Evolutionary conservation across 768 basidiomycete genomes (phyloP), one percentile per base, ranked within the genome.

Genomic region (Scleroderma citrinum): DNA sequence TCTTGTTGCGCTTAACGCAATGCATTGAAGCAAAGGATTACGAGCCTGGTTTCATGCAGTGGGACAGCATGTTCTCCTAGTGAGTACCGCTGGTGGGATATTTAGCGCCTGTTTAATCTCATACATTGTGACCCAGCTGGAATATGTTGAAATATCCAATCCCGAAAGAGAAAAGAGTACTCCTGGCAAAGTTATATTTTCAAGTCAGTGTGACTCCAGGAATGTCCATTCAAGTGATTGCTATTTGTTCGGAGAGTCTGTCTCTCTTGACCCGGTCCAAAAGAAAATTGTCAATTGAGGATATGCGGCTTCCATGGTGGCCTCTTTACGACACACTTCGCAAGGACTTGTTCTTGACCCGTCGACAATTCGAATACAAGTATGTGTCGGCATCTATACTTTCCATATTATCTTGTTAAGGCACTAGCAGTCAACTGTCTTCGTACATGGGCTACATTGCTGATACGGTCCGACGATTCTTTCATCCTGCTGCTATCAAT

Each of bases 131-230:
- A 26, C 34, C 50, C 57, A 90, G 87, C 61, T 92, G 90, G 89
- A 66, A 70, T 39, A 83, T 83, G 72, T 76, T 93, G 63, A 88
- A 90, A 60, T 92, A 92, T 60, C 91, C 88, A 31, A 83, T 94
- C 59, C 88, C 87, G 48, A 84, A 85, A 61, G 81, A 82, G 52
- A 84, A 81, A 57, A 76, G 91, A 48, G 80, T 92, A 46, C 73
- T 70, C 36, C 71, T 94, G 26, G 82, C 84, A 41, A 85, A 81
- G 65, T 68, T 94, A 4, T 93, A 87, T 69, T 94, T 83, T 61
- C 77, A 87, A 64, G 60, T 92, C 32, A 77, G 80, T 63, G 77
- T 81, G 39, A 79, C 75, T n/a, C 87, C 90, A 13, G 88, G 87
- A 41, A 81, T 90, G 78, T 76, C 87, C 6, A 74, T 74, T 26